Evolutionary conservation across 2,329 filamentous ascomycete genomes (phyloP), one percentile per base, ranked within the genome.

Genomic region (Colletotrichum sidae): DNA sequence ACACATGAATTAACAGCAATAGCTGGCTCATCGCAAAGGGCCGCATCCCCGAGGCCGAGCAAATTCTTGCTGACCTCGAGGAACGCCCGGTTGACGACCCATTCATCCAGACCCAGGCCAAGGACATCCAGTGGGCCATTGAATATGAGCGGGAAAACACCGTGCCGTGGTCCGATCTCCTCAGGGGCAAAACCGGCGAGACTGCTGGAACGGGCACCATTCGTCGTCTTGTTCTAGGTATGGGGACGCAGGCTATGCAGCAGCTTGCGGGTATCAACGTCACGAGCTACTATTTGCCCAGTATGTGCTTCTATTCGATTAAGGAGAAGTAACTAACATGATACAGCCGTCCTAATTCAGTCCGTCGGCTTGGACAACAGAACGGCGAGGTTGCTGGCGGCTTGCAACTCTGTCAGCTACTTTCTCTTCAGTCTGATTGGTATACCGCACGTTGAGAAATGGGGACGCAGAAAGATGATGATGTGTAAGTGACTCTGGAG

Each of bases 381-480:
- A 10, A 77, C 85, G 59, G 81, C 86, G 0, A 78, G 85, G 1
- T 73, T 88, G 0, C 75, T 88, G 13, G 81, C 84, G 0, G 85
- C 84, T 0, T 83, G 80, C 70, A 87, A 69, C 57, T 73, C 72
- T 0, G 70, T 74, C 41, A 70, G 68, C 51, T 77, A 76, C 61
- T 63, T 77, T 6, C 52, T 76, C 1, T 74, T 73, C 62, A 71
- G 69, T 35, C 56, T 72, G 33, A 70, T 72, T 12, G 70, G 67
- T 3, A 72, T 75, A 8, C 70, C 70, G 5, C 69, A 72, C 41
- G 71, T 76, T 9, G 74, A 77, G 52, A 72, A 70, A 54, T 83
- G 80, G 77, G 86, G 85, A 34, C 80, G 86, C 3, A 77, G 86
- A 4, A 86, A 85, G 69, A 79, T 88, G 77, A 84, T 88, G 80